Evolutionary conservation across 306 rosid genomes (phyloP), one percentile per base, ranked within the genome.

Genomic region (Clitoria ternatea): DNA sequence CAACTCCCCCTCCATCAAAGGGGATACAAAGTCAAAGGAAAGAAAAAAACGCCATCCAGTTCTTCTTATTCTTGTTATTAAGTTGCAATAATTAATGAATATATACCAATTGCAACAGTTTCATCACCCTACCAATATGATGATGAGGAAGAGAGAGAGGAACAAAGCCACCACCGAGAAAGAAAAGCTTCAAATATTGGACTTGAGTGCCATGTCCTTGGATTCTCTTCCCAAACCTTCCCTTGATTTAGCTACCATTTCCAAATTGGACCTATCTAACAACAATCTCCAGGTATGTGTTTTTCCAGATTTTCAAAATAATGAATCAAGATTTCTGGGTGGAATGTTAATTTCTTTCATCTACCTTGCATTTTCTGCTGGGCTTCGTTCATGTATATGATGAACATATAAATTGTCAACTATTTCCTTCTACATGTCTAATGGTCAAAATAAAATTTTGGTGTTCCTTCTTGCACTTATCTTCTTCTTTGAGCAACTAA

Each of bases 281-380:
- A 93, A 93, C 79, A 88, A 90, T 76, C 88, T 93, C 61, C 94
- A 87, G 97, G 98, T 89, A 73, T 7, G 0, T 52, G 6, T 36
- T 4, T 60, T 15, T 20, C n/a, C 1, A 35, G 2, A 11, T 6
- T 61, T 61, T 36, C 27, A 45, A 17, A 17, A 18, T 11, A 11
- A 61, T 61, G 6, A 20, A 11, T n/a, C n/a, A n/a, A n/a, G n/a
- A n/a, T n/a, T n/a, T n/a, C n/a, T n/a, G n/a, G n/a, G n/a, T n/a
- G n/a, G n/a, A n/a, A n/a, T n/a, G n/a, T n/a, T n/a, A n/a, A n/a
- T n/a, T n/a, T n/a, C n/a, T n/a, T n/a, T n/a, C n/a, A n/a, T n/a
- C n/a, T n/a, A 49, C 14, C 14, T 7, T 9, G 12, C 27, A 49
- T 22, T 7, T 49, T 8, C 32, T 61, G 27, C 48, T 36, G 45